Percentiles rank a stretch among this genome's conserved stretches.
Conservation (phyloP, 2,329 filamentous ascomycete species). For the Colletotrichum graminicola region DNA sequence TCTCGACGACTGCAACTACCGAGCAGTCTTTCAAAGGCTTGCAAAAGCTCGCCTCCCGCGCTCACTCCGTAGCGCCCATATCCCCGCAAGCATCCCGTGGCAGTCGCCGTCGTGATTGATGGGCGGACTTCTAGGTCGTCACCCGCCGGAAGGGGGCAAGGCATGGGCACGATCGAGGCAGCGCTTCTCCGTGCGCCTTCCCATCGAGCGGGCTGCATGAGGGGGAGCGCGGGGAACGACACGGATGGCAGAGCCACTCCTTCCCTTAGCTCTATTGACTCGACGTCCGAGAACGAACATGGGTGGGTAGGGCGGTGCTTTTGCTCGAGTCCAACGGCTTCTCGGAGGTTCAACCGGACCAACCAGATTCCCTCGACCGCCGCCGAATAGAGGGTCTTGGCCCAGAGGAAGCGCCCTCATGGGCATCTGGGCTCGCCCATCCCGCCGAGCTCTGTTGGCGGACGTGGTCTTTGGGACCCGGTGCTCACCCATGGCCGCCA, state of each 20-base stretch:
- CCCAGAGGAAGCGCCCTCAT: neutral
- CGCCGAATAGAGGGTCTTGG: no score
- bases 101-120: constrained; percentile 8
- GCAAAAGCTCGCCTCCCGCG: neutral
- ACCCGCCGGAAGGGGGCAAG: constrained; percentile 13
- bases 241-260: neutral
- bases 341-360: neutral
- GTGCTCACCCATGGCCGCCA: neutral
- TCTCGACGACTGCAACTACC: neutral
- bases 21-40: neutral
- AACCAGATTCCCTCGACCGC: no score
- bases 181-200: neutral
- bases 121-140: neutral
- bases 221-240: neutral
- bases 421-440: neutral
- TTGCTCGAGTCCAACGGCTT: neutral
- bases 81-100: neutral
- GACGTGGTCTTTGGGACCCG: neutral
- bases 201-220: neutral
- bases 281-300: neutral
- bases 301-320: neutral
- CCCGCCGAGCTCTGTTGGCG: neutral
- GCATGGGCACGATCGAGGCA: neutral
- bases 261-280: neutral
- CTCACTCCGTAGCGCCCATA: neutral